These are phyloP conservation scores for Aristolochia fimbriata DNA, from an alignment of 164 flowering plant genomes.

Conservation along the genomic window DNA sequence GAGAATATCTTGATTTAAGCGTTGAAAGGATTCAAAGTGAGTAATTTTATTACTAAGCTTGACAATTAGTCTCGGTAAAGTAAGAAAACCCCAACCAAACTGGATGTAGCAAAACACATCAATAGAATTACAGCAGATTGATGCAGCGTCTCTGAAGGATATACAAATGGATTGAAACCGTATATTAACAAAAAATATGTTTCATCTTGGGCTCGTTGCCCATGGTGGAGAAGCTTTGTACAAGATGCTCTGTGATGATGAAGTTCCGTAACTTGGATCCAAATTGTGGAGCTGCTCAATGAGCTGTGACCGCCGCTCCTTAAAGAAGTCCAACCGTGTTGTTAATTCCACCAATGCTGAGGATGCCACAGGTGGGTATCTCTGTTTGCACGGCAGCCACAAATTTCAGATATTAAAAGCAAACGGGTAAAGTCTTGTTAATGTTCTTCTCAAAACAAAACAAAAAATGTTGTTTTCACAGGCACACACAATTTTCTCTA, in stretches of 20 bases:
- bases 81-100: no score
- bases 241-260: constrained; percentile 58
- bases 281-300: constrained; percentile 97
- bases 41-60: no score
- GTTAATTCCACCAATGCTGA: constrained; percentile 87
- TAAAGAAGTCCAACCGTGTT: constrained; percentile 92
- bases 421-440: no score
- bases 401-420: background rate
- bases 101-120: no score
- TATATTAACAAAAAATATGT: background rate
- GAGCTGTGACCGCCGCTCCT: constrained; percentile 92
- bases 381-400: constrained; percentile 18
- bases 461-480: background rate
- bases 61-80: no score
- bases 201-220: constrained; percentile 21
- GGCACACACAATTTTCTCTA: background rate
- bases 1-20: no score
- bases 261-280: constrained; percentile 57
- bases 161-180: constrained; percentile 8
- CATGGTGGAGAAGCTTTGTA: constrained; percentile 73
- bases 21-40: no score
- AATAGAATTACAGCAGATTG: background rate
- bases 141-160: constrained; percentile 8
- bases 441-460: no score
- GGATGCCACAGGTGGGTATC: constrained; percentile 61